Evolutionary conservation across 225 moss, liverwort and hornwort genomes (phyloP).

Genomic region (Bryoerythrophyllum caledonicum): DNA sequence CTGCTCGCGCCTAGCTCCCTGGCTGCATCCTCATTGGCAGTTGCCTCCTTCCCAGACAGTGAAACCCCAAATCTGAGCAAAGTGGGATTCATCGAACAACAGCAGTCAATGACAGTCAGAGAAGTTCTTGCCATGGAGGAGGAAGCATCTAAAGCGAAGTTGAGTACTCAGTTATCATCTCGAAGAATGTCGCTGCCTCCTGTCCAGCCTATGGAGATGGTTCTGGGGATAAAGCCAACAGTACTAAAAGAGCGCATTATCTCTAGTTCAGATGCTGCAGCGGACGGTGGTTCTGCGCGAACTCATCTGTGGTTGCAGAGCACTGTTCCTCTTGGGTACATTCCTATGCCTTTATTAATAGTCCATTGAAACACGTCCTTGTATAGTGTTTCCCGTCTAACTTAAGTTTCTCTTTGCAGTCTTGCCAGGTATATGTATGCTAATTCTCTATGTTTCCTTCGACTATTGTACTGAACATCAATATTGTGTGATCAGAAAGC

Average conservation of each 20-base stretch:
- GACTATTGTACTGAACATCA: conserved; percentile 5
- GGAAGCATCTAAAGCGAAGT: conserved; percentile 48
- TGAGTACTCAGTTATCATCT: conserved; percentile 40
- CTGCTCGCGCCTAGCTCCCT: conserved; percentile 94
- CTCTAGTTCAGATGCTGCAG: conserved; percentile 72
- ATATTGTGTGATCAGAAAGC: conserved; percentile 1
- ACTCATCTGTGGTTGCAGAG: conserved; percentile 99
- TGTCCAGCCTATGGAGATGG: conserved; percentile 94
- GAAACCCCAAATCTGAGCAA: conserved; percentile 55
- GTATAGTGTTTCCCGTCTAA: background rate
- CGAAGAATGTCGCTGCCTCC: conserved; percentile 81
- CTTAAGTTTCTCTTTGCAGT: conserved; percentile 15
- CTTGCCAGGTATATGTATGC: conserved; percentile 8
- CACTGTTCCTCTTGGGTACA: conserved; percentile 93
- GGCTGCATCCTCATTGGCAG: conserved; percentile 70
- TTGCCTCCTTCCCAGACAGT: conserved; percentile 62
- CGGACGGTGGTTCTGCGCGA: conserved; percentile 79
- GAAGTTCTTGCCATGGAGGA: conserved; percentile 56
- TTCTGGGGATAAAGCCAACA: conserved; percentile 86
- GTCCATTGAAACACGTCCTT: background rate
- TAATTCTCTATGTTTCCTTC: conserved; percentile 3
- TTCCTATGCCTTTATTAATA: conserved; percentile 16
- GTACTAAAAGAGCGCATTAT: conserved; percentile 79
- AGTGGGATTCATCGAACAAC: conserved; percentile 39
- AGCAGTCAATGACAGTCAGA: conserved; percentile 56